Conservation (phyloP, 1,284 basidiomycete genomes). For the Sporisorium sorghi region DNA sequence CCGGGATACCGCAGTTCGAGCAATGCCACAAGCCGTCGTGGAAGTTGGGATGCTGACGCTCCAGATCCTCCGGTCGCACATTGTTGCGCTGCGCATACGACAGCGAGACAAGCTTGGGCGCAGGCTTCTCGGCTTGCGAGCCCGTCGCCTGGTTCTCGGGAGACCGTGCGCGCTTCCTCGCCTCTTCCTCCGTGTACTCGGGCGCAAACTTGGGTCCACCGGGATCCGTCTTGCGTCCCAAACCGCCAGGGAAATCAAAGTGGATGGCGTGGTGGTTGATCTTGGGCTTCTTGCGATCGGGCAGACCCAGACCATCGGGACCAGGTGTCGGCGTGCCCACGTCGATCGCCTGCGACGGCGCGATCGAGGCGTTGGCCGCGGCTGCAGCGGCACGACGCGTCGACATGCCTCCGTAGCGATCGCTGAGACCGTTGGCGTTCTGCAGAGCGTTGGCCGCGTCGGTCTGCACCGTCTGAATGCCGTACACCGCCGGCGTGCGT, state of each 20-base stretch:
- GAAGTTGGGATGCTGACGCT: slow-evolving; percentile 65
- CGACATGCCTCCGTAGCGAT: slow-evolving; percentile 47
- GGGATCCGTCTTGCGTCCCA: slow-evolving; percentile 56
- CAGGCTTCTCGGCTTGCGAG: slow-evolving; percentile 34
- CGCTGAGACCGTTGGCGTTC: slow-evolving; percentile 34
- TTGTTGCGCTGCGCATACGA: slow-evolving; percentile 50
- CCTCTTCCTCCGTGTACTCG: slow-evolving; percentile 48
- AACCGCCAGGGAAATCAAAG: slow-evolving; percentile 64
- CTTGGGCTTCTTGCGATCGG: slow-evolving; percentile 52
- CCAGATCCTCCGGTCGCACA: slow-evolving; percentile 63
- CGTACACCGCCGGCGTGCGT: slow-evolving; percentile 72
- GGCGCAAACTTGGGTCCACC: slow-evolving; percentile 54
- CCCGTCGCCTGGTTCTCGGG: slow-evolving; percentile 51
- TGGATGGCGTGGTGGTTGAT: slow-evolving; percentile 61
- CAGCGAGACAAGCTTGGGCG: slow-evolving; percentile 50
- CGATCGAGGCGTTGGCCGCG: slow-evolving; percentile 60
- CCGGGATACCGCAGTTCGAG: slow-evolving; percentile 68
- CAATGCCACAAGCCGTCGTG: slow-evolving; percentile 68
- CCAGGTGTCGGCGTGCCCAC: slow-evolving; percentile 56
- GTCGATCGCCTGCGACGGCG: slow-evolving; percentile 49
- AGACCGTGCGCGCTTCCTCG: slow-evolving; percentile 46
- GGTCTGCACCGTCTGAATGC: slow-evolving; percentile 59
- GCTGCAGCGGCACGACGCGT: slow-evolving; percentile 61
- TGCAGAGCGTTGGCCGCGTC: slow-evolving; percentile 33
- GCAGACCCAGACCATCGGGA: slow-evolving; percentile 41